phyloP scores from a whole-genome alignment of 768 basidiomycete species.

The Rhizopogon roseolus region DNA sequence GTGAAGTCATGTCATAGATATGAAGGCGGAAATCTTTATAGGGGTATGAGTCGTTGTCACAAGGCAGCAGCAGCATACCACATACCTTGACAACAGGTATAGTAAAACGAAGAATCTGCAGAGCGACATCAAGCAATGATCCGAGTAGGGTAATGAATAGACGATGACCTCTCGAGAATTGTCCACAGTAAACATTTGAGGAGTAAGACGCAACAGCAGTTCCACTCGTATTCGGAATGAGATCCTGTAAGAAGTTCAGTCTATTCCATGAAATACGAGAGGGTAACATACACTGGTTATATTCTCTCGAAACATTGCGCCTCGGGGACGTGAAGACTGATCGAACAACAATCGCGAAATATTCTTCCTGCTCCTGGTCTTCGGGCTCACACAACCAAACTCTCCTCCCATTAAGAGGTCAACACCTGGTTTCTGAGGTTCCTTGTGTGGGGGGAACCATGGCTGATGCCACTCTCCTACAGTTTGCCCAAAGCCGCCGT shows the following conservation, averaged over 20 bases:
- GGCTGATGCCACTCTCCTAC: constrained; percentile 14
- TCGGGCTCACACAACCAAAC: constrained; percentile 63
- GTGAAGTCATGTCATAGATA: constrained; percentile 73
- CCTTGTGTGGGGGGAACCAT: constrained; percentile 39
- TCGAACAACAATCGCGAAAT: constrained; percentile 45
- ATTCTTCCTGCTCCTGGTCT: constrained; percentile 42
- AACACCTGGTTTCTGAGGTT: constrained; percentile 61
- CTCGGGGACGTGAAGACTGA: constrained; percentile 31
- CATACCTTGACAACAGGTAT: constrained; percentile 83
- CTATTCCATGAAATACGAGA: neutral
- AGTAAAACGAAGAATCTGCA: constrained; percentile 85
- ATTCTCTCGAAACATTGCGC: constrained; percentile 44
- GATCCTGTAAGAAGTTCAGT: constrained; percentile 37
- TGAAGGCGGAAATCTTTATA: constrained; percentile 81
- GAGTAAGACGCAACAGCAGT: constrained; percentile 71
- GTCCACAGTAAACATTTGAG: constrained; percentile 79
- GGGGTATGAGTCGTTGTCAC: neutral
- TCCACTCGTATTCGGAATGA: constrained; percentile 77
- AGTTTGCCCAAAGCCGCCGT: constrained; percentile 24
- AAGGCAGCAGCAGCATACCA: neutral
- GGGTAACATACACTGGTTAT: constrained; percentile 44
- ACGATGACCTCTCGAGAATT: constrained; percentile 65
- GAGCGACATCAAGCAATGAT: constrained; percentile 4
- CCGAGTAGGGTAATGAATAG: neutral
- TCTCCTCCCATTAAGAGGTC: constrained; percentile 71